Base-by-base conservation (phyloP, 176 grass and related monocot genomes). In the Oryza rufipogon region DNA sequence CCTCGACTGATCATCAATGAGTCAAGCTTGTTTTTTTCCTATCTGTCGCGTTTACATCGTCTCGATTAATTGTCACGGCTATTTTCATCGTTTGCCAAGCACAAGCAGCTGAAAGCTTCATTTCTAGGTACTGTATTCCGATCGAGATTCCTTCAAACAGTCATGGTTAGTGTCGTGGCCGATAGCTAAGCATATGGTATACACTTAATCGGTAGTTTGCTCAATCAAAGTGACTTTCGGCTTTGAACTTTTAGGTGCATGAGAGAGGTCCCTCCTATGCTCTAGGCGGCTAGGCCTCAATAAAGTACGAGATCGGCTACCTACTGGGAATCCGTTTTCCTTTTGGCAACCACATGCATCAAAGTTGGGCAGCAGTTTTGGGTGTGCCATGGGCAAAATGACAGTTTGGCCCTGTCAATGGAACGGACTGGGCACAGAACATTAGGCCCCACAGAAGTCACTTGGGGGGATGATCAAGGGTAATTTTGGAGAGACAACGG, bases 221-320 rank as follows among this genome's bases (percentile, higher is more conserved):
- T 68, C 83, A 60, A 68, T 78, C 79, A 74, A 79, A 70, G 72
- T 83, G 56, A 48, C 88, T 87, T 87, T 90, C 84, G 84, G 88
- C 80, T 4, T 45, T 48, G 70, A 80, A 7, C 87, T 89, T 84
- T 89, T 79, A 64, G 34, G 52, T 20, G 73, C 79, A 15, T 15
- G 49, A 52, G 70, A 11, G 83, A 78, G 45, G 73, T 4, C 78
- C 73, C 73, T 86, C 60, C 7, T 49, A 79, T 74, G 1, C 38
- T 48, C 67, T 81, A 48, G 66, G 39, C 6, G 7, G 6, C 39
- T 41, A 41, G 39, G 5, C 48, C 70, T 80, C 61, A 69, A 84
- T 80, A 74, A 79, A 88, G 81, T 64, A 84, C 74, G 68, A 47
- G 76, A 51, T 80, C 81, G 69, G 69, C 75, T 84, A 74, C 87